Conservation (phyloP, 352 stramenopile species). For the Pythium dissotocum region DNA sequence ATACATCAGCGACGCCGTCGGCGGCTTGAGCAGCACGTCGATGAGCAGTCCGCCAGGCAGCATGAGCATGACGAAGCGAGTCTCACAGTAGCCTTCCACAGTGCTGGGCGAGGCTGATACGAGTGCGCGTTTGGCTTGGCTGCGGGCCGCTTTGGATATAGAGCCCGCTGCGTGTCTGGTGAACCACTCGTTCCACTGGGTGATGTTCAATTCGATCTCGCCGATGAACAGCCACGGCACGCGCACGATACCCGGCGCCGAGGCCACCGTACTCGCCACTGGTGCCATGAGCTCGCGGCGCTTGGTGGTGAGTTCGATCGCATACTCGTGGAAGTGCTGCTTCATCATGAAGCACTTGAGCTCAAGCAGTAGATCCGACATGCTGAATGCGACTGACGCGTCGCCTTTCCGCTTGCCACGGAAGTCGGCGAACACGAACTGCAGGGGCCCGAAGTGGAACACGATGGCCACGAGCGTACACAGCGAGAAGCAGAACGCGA, state of each 20-base stretch:
- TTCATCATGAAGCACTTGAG: conserved; percentile 30
- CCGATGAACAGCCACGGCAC: conserved; percentile 63
- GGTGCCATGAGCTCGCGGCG: not conserved
- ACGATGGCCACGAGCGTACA: conserved; percentile 68
- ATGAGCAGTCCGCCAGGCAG: conserved; percentile 46
- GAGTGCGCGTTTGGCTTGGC: conserved; percentile 17
- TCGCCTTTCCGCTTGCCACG: conserved; percentile 7
- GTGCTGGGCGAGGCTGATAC: conserved; percentile 13
- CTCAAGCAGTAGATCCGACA: conserved; percentile 16
- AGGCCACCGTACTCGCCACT: conserved; percentile 2
- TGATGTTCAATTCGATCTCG: conserved; percentile 56
- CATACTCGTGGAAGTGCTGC: conserved; percentile 35
- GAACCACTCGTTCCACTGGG: conserved; percentile 70
- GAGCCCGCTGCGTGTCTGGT: conserved; percentile 38
- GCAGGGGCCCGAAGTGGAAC: conserved; percentile 75
- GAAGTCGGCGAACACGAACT: conserved; percentile 78
- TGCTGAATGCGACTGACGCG: conserved; percentile 2
- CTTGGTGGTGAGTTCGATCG: conserved; percentile 10
- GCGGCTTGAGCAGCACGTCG: conserved; percentile 24
- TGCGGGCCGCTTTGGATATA: not conserved
- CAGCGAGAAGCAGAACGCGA: conserved; percentile 68
- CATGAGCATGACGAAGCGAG: conserved; percentile 70
- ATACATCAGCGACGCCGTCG: conserved; percentile 27
- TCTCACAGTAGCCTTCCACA: conserved; percentile 43
- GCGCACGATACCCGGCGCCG: conserved; percentile 27